phyloP scores from a whole-genome alignment of 1,284 basidiomycete genomes.

The Termitomyces sp. region DNA sequence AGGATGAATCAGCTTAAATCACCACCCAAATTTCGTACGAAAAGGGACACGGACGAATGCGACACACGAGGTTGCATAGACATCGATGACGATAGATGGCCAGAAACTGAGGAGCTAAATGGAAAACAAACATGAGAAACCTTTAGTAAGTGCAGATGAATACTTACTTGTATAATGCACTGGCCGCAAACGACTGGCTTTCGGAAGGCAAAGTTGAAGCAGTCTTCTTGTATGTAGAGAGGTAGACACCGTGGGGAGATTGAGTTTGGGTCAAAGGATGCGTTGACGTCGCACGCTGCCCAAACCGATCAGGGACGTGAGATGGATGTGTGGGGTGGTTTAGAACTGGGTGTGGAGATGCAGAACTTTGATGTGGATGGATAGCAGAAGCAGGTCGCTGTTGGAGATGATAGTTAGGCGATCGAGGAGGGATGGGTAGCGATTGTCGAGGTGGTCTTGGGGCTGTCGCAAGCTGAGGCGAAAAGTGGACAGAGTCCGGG shows the following conservation, averaged over 20 bases:
- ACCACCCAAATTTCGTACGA: background rate
- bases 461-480: background rate
- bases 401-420: conserved; percentile 9
- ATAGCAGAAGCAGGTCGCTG: conserved; percentile 10
- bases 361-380: background rate
- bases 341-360: background rate
- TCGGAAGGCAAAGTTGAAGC: conserved; percentile 7
- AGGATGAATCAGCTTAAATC: background rate
- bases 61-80: conserved; percentile 12
- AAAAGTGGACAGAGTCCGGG: background rate
- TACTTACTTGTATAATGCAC: conserved; percentile 54
- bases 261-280: conserved; percentile 2
- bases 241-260: conserved; percentile 38
- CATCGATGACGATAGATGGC: conserved; percentile 29
- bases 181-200: conserved; percentile 23
- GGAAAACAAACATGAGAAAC: conserved; percentile 4
- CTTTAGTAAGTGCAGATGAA: background rate
- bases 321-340: background rate
- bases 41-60: conserved; percentile 11
- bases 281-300: conserved; percentile 1
- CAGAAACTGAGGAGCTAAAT: conserved; percentile 43
- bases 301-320: background rate
- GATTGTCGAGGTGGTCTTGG: conserved; percentile 16
- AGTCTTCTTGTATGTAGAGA: conserved; percentile 38
- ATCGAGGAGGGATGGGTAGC: conserved; percentile 13